phyloP scores from a whole-genome alignment of 768 basidiomycete genomes.

The Russula foetens region DNA sequence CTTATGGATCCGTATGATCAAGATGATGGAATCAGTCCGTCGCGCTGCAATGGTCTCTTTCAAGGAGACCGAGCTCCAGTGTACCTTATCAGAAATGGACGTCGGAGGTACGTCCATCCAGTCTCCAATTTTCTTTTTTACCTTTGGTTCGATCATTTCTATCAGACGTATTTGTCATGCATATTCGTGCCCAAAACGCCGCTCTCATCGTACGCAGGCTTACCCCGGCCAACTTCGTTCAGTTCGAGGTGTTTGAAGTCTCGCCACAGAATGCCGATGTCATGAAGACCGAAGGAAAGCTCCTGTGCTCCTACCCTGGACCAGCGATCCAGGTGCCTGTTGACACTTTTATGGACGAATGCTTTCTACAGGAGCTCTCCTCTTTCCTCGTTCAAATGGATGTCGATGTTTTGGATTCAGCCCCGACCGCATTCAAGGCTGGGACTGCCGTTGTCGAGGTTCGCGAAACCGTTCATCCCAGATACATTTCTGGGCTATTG shows the following conservation, averaged over 20 bases:
- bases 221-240: not conserved
- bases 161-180: constrained; percentile 2
- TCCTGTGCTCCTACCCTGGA: constrained; percentile 38
- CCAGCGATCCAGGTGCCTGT: constrained; percentile 34
- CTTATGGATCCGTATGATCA: not conserved
- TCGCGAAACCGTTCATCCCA: not conserved
- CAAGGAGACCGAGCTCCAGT: not conserved
- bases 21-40: not conserved
- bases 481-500: too few species aligned
- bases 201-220: not conserved
- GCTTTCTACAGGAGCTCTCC: constrained; percentile 30
- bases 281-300: constrained; percentile 34
- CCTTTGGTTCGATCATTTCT: too few species aligned
- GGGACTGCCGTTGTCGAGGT: too few species aligned
- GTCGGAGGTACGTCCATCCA: not conserved
- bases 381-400: constrained; percentile 33
- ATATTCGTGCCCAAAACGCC: constrained; percentile 3
- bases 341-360: constrained; percentile 22
- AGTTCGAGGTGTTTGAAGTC: constrained; percentile 36
- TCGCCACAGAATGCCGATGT: constrained; percentile 31
- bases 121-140: too few species aligned
- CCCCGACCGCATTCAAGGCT: constrained; percentile 27
- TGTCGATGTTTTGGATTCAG: constrained; percentile 28
- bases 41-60: not conserved
- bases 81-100: not conserved